Evolutionary conservation across 2,329 filamentous ascomycete species (phyloP), one percentile per base, ranked within the genome.

Genomic region (Aureobasidium melanogenum): DNA sequence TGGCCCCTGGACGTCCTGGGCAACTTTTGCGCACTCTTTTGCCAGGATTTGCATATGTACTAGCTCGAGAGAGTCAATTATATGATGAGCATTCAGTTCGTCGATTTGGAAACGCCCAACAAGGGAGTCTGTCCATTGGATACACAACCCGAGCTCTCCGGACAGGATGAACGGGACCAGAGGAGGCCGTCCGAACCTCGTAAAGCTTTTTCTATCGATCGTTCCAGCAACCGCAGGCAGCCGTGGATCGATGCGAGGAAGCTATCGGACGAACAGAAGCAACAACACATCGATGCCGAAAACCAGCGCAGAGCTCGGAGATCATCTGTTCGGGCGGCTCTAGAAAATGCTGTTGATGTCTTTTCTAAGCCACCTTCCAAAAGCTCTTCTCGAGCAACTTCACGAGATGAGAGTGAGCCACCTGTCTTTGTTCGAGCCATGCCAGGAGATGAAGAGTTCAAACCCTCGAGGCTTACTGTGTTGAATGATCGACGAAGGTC

Each of bases 231-330:
- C 9, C 56, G 44, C n/a, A 46, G 56, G 12, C 56, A 59, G 34
- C 56, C 56, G 5, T 50, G 43, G 56, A 59, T 59, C 17, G 56
- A 59, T 59, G 56, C 56, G 7, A 38, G 56, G 28, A 59, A 50
- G 44, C 24, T 59, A n/a, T 59, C 56, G 4, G 43, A 59, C 17
- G 56, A 59, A 26, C 43, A 59, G 22, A 50, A 24, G 44, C 19
- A 59, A 24, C 56, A 48, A 28, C 56, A 50, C n/a, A 59, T 59
- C 34, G 44, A 59, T 19, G 56, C 44, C 17, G 56, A 59, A 34
- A 30, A 41, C 15, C 43, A 48, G 12, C 56, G 56, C 43, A 59
- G 32, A 22, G 36, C 32, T 32, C 43, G 56, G 34, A 59, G 56
- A 32, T 59, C 56, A 3, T 59, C 56, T 3, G 56, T 59, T 9